These are phyloP conservation scores for Coemansia sp. DNA, from an alignment of 192 early-diverging fungal species.

Conservation along the genomic window DNA sequence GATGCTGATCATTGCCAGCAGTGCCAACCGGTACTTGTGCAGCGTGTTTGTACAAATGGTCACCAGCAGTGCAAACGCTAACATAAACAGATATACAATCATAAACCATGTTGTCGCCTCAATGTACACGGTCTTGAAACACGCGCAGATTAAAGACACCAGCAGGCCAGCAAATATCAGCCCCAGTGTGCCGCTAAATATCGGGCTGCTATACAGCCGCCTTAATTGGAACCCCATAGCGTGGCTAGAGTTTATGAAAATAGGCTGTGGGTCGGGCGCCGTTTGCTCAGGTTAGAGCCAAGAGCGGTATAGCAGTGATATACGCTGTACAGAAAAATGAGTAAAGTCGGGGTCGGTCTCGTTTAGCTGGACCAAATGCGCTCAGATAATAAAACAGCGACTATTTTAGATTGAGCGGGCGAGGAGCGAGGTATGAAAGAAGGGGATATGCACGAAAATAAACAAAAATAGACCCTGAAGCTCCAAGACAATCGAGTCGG, in stretches of 20 bases:
- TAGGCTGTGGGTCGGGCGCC: neutral
- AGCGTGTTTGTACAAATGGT: constrained; percentile 37
- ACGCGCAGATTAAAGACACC: constrained; percentile 37
- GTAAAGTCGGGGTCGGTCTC: too few relatives aligned
- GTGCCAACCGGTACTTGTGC: constrained; percentile 50
- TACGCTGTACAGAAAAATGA: too few relatives aligned
- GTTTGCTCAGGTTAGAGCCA: neutral
- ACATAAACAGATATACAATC: constrained; percentile 32
- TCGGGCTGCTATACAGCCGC: constrained; percentile 45
- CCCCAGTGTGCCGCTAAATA: constrained; percentile 45
- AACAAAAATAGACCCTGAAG: constrained; percentile 9
- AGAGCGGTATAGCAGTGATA: neutral
- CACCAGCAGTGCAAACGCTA: constrained; percentile 26
- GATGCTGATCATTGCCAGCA: constrained; percentile 45
- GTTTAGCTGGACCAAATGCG: neutral
- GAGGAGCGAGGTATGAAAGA: neutral
- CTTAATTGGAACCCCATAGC: constrained; percentile 20
- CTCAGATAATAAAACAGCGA: neutral
- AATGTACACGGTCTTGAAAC: constrained; percentile 37
- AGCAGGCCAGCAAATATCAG: constrained; percentile 47
- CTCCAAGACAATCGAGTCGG: constrained; percentile 7
- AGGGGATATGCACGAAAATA: constrained; percentile 10
- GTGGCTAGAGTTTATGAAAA: neutral
- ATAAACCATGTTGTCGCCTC: constrained; percentile 52
- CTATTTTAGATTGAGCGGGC: neutral